phyloP scores from a whole-genome alignment of 2,329 filamentous ascomycete genomes.

The Trichothecium roseum region DNA sequence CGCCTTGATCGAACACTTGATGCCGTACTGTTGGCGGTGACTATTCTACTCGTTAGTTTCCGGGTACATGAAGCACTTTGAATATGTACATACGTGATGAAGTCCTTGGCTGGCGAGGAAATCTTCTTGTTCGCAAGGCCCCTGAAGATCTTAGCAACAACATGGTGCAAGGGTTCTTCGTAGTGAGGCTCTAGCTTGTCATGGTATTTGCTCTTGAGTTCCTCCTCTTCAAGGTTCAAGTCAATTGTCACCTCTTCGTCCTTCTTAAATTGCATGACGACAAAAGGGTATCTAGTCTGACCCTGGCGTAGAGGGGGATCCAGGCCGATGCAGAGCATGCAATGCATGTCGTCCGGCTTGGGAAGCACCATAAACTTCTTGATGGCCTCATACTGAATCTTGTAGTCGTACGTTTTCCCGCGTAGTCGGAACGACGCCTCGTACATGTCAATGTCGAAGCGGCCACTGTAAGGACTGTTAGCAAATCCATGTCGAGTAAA shows the following conservation, averaged over 20 bases:
- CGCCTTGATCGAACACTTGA: slow-evolving; percentile 99
- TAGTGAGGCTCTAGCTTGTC: slow-evolving; percentile 84
- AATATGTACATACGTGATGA: slow-evolving; percentile 52
- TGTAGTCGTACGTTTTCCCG: slow-evolving; percentile 99
- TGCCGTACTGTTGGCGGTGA: slow-evolving; percentile 86
- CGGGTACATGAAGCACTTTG: neutral
- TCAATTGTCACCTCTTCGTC: slow-evolving; percentile 96
- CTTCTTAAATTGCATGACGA: slow-evolving; percentile 98
- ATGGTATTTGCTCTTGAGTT: slow-evolving; percentile 75
- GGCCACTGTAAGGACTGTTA: slow-evolving; percentile 55
- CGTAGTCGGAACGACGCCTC: slow-evolving; percentile 93
- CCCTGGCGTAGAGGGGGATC: slow-evolving; percentile 93
- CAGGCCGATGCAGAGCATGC: slow-evolving; percentile 85
- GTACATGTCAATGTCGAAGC: slow-evolving; percentile 99
- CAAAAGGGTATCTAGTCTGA: slow-evolving; percentile 93
- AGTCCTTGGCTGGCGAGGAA: slow-evolving; percentile 87
- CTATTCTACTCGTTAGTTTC: slow-evolving; percentile 28
- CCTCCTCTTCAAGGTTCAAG: slow-evolving; percentile 87
- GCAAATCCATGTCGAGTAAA: slow-evolving; percentile 1
- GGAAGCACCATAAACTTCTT: slow-evolving; percentile 99
- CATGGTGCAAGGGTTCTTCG: slow-evolving; percentile 85
- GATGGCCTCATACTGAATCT: slow-evolving; percentile 95
- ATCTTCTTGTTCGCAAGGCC: slow-evolving; percentile 93
- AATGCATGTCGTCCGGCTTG: slow-evolving; percentile 96
- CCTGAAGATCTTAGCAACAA: slow-evolving; percentile 91